Base-by-base conservation (phyloP, 805 yeast genomes). In the Ogataea ganodermae region DNA sequence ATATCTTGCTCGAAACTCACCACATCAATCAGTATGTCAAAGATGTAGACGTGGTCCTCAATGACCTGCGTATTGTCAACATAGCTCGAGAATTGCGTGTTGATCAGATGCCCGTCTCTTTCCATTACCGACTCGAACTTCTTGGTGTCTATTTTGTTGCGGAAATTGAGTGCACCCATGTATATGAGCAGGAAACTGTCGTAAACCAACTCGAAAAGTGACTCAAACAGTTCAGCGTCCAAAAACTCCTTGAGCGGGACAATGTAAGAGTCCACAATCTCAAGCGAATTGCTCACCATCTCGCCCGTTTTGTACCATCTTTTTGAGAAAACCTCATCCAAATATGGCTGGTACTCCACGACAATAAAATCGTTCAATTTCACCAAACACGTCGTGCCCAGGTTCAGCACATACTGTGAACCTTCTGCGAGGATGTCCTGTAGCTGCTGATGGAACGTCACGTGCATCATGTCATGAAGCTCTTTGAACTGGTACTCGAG, bases 21-120 rank as follows among this genome's bases (percentile, higher is more conserved):
- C 41, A 83, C 65, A 37, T 82, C 86, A 62, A 83, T 72, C 47
- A 86, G 70, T 46, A 74, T 74, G 57, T 85, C 91, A 64, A 86
- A 73, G 12, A 85, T 71, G 46, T 71, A 70, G 61, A 86, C 79
- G 46, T 76, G 77, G 17, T 69, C 67, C 49, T 75, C 77, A 32
- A 81, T 71, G 47, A 65, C 66, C 59, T 53, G 63, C 33, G 48
- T 18, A 38, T 44, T 44, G 38, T 53, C 45, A 13, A 35, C 31
- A 39, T 70, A 73, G 36, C 74, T 70, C 2, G 74, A 70, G 55
- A 86, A 83, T 21, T 78, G 64, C 27, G 73, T 75, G 60, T 74
- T 80, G 35, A 86, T 73, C 24, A 71, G 62, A 48, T 77, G 79
- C 33, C 83, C 79, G 66, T 87, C 94, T 50, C 79, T 67, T 50